Conservation (phyloP, 2,329 filamentous ascomycete species). For the Cladosporium sp. region DNA sequence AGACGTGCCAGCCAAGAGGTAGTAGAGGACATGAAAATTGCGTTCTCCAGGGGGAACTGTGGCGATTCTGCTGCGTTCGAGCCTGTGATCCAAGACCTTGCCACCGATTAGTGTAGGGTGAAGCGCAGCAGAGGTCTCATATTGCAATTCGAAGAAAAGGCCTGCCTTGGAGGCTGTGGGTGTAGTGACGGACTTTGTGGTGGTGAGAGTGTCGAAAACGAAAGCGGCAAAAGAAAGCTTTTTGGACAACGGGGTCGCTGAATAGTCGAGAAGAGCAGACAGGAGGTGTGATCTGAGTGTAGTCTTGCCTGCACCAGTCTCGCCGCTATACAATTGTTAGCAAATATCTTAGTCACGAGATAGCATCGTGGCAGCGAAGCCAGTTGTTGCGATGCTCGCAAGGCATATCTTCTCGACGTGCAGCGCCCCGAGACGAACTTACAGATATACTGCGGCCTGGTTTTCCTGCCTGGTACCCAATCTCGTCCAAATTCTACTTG, state of each 20-base stretch:
- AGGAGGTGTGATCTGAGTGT: slow-evolving; percentile 87
- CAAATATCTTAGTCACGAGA: not conserved
- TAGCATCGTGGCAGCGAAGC: not conserved
- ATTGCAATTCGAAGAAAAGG: slow-evolving; percentile 93
- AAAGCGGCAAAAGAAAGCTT: slow-evolving; percentile 93
- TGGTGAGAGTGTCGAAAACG: slow-evolving; percentile 92
- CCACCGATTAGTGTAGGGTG: slow-evolving; percentile 88
- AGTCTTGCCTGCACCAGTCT: slow-evolving; percentile 94
- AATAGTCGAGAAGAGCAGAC: slow-evolving; percentile 79
- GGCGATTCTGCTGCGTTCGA: slow-evolving; percentile 87
- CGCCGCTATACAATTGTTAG: slow-evolving; percentile 59
- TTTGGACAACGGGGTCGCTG: slow-evolving; percentile 84
- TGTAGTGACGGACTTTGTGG: slow-evolving; percentile 93
- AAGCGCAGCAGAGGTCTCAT: slow-evolving; percentile 80
- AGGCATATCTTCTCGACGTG: not conserved
- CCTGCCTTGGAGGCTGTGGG: slow-evolving; percentile 94
- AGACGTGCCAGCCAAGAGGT: slow-evolving; percentile 88
- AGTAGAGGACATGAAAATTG: slow-evolving; percentile 95
- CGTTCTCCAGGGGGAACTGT: slow-evolving; percentile 92
- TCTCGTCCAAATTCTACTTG: slow-evolving; percentile 77
- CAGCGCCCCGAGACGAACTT: slow-evolving; percentile 40
- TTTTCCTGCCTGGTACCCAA: slow-evolving; percentile 87
- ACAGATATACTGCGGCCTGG: slow-evolving; percentile 90
- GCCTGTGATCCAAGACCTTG: slow-evolving; percentile 86
- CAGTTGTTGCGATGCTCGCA: no score